Evolutionary conservation across 768 basidiomycete species (phyloP), one percentile per base, ranked within the genome.

Genomic region (Kwoniella newhampshirensis): DNA sequence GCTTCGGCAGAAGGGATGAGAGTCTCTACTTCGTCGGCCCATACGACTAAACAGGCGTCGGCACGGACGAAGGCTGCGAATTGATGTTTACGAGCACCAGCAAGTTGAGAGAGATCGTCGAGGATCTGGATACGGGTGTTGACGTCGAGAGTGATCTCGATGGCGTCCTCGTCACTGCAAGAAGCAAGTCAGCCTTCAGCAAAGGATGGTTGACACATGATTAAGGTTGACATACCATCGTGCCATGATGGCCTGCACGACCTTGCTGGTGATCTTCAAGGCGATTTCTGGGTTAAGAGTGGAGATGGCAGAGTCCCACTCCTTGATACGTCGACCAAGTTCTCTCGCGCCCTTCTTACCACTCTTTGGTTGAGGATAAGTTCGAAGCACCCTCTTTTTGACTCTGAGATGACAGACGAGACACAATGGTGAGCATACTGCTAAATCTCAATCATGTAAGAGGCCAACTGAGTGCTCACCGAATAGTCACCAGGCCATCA

Each of bases 11-110:
- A 78, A 48, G 28, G 76, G 79, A 92, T 84, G 73, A 92, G 87
- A 63, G 81, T 81, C 69, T 90, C 87, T 42, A 91, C 80, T 0
- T 83, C 82, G 70, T 90, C 87, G 18, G 86, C 85, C 89, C 89
- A 92, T 61, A 91, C 84, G 59, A 91, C 82, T 52, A 92, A 81
- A 17, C 88, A 87, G 36, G 87, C 83, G 73, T 91, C 90, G 72
- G 90, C 87, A 43, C 89, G 83, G 67, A 90, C 84, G 72, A 92
- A 92, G 0, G 90, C 89, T 18, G 86, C 91, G 47, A 87, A 90
- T 67, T 92, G 90, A 71, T 92, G 90, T 78, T 91, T 92, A 71
- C 92, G 88, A 6, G 89, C 77, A 50, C 84, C 82, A 4, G 87
- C 86, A 36, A 92, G 84, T 69, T 83, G 80, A 55, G 84, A 77